phyloP scores from a whole-genome alignment of 257 asterid genomes.

The Solanum megistacrolobum region DNA sequence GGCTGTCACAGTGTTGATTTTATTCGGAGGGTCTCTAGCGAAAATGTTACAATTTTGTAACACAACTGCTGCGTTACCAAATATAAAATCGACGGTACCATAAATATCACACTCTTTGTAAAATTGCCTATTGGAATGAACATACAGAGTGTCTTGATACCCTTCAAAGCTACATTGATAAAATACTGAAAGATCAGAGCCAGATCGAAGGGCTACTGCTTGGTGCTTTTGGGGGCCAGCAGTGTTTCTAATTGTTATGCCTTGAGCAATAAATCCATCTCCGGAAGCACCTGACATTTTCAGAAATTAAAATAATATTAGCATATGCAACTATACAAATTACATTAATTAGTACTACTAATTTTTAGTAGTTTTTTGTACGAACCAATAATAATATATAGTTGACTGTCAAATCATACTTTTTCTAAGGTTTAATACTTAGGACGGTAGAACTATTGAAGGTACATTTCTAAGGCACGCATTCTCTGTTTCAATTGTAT shows the following conservation, averaged over 20 bases:
- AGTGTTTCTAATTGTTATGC: slow-evolving; percentile 70
- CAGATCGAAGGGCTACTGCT: slow-evolving; percentile 80
- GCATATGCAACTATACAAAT: background rate
- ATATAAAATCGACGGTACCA: slow-evolving; percentile 82
- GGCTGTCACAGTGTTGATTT: slow-evolving; percentile 65
- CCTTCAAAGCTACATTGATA: slow-evolving; percentile 85
- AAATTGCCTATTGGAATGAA: slow-evolving; percentile 56
- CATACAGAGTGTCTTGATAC: slow-evolving; percentile 82
- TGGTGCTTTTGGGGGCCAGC: slow-evolving; percentile 70
- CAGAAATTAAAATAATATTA: background rate
- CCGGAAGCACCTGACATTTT: slow-evolving; percentile 43
- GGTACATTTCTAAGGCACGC: background rate
- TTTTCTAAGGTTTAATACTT: background rate
- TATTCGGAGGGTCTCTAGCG: slow-evolving; percentile 58
- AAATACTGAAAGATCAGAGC: slow-evolving; percentile 65
- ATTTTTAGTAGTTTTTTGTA: background rate
- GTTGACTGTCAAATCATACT: background rate
- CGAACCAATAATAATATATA: background rate
- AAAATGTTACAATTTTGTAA: slow-evolving; percentile 68
- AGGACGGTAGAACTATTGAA: background rate
- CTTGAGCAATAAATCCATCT: slow-evolving; percentile 64
- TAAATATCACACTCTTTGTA: slow-evolving; percentile 63
- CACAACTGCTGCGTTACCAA: slow-evolving; percentile 83
- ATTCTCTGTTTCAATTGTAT: background rate
- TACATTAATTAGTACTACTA: background rate